These are phyloP conservation scores for Euphorbia schlechtendalii DNA, from an alignment of 441 rosid species.

Conservation along the genomic window DNA sequence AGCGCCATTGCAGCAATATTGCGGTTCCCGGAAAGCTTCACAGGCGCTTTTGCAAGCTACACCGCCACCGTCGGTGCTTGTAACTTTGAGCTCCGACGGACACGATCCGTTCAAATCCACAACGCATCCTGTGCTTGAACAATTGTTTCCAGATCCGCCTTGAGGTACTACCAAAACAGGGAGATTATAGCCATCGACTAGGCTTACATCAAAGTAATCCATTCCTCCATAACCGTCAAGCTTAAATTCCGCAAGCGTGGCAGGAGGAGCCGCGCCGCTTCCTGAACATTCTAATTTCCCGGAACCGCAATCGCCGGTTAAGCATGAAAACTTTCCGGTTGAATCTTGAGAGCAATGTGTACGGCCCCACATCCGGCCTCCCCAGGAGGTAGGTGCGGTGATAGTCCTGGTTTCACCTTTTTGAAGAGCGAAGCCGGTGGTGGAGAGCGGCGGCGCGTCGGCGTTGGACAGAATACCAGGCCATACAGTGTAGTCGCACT, in stretches of 20 bases:
- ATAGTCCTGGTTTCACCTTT: slow-evolving; percentile 42
- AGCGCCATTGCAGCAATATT: slow-evolving; percentile 82
- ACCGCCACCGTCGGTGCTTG: slow-evolving; percentile 25
- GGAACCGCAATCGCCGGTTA: slow-evolving; percentile 77
- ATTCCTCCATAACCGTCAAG: slow-evolving; percentile 53
- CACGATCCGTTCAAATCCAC: slow-evolving; percentile 63
- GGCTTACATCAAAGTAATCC: slow-evolving; percentile 80
- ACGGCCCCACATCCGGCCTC: slow-evolving; percentile 95
- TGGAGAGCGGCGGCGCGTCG: slow-evolving; percentile 45
- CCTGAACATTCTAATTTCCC: slow-evolving; percentile 67
- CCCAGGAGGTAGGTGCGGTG: slow-evolving; percentile 65
- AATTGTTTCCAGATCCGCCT: slow-evolving; percentile 59
- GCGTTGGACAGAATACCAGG: slow-evolving; percentile 79
- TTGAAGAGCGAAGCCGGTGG: slow-evolving; percentile 66
- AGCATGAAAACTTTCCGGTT: slow-evolving; percentile 55
- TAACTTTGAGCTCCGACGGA: slow-evolving; percentile 67
- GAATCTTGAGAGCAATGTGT: slow-evolving; percentile 58
- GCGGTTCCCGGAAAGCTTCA: slow-evolving; percentile 57
- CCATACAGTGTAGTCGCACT: slow-evolving; percentile 77
- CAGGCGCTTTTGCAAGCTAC: slow-evolving; percentile 89
- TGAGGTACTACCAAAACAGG: slow-evolving; percentile 59
- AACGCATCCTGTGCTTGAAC: slow-evolving; percentile 54
- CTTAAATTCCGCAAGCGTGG: slow-evolving; percentile 74
- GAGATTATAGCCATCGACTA: slow-evolving; percentile 91
- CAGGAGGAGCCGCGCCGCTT: slow-evolving; percentile 65